These are phyloP conservation scores for Lupinus albus DNA, from an alignment of 306 rosid species.

Conservation along the genomic window DNA sequence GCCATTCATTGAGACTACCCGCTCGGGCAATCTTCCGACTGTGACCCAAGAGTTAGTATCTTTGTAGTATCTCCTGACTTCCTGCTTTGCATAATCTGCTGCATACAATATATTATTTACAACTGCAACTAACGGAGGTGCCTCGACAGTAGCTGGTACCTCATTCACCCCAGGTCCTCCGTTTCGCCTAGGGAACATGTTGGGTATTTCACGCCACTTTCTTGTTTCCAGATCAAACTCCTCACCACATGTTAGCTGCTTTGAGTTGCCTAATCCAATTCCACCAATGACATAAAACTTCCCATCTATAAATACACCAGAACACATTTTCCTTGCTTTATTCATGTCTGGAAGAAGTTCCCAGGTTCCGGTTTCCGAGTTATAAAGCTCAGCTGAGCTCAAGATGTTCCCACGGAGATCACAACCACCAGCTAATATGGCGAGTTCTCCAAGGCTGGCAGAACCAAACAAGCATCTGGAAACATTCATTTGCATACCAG, in stretches of 20 bases:
- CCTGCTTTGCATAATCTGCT: constrained; percentile 61
- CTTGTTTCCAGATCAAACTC: constrained; percentile 57
- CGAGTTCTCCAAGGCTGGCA: constrained; percentile 70
- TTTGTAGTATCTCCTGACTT: constrained; percentile 62
- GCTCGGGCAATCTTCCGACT: constrained; percentile 63
- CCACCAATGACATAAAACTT: constrained; percentile 80
- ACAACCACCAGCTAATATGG: constrained; percentile 82
- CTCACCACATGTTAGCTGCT: constrained; percentile 63
- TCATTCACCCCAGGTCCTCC: constrained; percentile 48
- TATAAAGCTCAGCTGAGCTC: constrained; percentile 68
- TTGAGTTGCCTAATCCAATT: constrained; percentile 48
- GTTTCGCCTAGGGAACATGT: constrained; percentile 63
- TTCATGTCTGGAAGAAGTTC: constrained; percentile 67
- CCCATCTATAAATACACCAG: constrained; percentile 62
- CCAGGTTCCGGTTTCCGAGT: constrained; percentile 67
- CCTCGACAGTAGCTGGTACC: constrained; percentile 54
- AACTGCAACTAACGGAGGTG: constrained; percentile 84
- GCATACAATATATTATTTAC: constrained; percentile 67
- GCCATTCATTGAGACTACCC: constrained; percentile 59
- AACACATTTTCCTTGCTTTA: constrained; percentile 73
- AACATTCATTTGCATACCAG: constrained; percentile 61
- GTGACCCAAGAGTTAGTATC: constrained; percentile 46
- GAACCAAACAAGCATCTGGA: constrained; percentile 81
- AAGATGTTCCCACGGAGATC: constrained; percentile 62
- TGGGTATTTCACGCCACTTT: constrained; percentile 68